phyloP scores from a whole-genome alignment of 1,284 basidiomycete genomes.

The Trametes sp. region DNA sequence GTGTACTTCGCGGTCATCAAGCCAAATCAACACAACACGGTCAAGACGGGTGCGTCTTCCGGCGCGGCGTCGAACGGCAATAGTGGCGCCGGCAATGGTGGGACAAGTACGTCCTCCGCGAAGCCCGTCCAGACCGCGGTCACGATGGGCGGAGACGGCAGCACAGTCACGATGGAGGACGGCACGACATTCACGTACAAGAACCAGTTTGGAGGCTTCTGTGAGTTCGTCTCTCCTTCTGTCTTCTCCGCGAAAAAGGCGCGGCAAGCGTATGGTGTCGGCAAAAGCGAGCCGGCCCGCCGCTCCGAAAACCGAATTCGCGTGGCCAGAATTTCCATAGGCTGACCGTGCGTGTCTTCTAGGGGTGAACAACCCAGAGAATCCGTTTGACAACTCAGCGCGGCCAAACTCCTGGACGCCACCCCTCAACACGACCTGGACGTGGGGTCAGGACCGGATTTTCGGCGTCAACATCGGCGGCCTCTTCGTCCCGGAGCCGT shows the following conservation, averaged over 20 bases:
- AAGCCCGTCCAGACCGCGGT: slow-evolving; percentile 17
- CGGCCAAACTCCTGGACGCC: slow-evolving; percentile 71
- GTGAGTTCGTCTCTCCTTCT: slow-evolving; percentile 51
- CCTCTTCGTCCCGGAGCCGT: slow-evolving; percentile 78
- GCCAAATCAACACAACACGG: slow-evolving; percentile 39
- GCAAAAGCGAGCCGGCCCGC: not conserved
- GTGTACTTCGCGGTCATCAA: slow-evolving; percentile 52
- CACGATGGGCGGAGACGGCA: slow-evolving; percentile 68
- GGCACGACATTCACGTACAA: slow-evolving; percentile 73
- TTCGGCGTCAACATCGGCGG: slow-evolving; percentile 77
- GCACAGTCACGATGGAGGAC: slow-evolving; percentile 64
- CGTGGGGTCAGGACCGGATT: slow-evolving; percentile 69
- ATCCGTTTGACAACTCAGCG: slow-evolving; percentile 73
- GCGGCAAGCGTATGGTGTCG: not conserved
- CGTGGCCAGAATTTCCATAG: not conserved
- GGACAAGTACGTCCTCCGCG: slow-evolving; percentile 23
- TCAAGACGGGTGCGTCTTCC: slow-evolving; percentile 15
- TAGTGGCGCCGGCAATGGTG: slow-evolving; percentile 17
- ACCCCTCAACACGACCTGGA: slow-evolving; percentile 70
- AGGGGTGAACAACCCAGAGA: slow-evolving; percentile 59
- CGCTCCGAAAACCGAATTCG: not conserved
- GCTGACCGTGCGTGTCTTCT: not conserved
- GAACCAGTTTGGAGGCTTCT: slow-evolving; percentile 77
- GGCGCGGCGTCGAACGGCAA: slow-evolving; percentile 20
- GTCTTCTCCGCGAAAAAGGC: not conserved